Base-by-base conservation (phyloP, 305 asterid genomes). In the Fraxinus nigra region DNA sequence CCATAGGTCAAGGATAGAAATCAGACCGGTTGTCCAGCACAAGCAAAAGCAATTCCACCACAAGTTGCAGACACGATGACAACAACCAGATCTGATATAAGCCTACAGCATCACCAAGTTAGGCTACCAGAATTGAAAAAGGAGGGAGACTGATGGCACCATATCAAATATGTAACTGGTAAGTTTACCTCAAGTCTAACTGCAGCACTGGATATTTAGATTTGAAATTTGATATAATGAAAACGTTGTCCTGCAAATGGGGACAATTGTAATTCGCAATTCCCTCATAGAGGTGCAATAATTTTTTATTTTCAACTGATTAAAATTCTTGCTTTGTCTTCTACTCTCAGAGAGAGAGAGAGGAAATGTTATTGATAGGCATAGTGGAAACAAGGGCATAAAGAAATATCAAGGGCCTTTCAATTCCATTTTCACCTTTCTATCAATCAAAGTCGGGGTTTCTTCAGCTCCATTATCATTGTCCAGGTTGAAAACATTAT, bases 41-140 rank as follows among this genome's bases (percentile, higher is more conserved):
- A 97, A 83, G 99, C 98, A 87, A 95, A 97, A 65, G 98, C 98
- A 86, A 97, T 95, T 84, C 99, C 99, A 82, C 99, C 99, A 78
- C 98, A 93, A 79, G 99, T 93, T 80, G 99, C 99, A 90, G 98
- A 95, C 54, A 97, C 99, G 82, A 97, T 95, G 82, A 97, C 99
- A 18, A 97, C 97, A 65, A 97, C 99, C 81, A 97, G 93, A 84
- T 97, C 99, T 20, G 98, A 97, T 87, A 97, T 97, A 88, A 94
- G 92, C 92, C 99, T 97, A 86, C 82, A 86, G 80, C 85, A 82
- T 77, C 80, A 78, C 63, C 81, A 77, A 43, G 80, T 85, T 76
- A 87, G 86, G 78, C 74, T 74, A 81, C 77, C 46, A 81, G 80
- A 79, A 72, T 30, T n/a, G 46, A 72, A 63, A 80, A 51, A 37